Conservation (phyloP, 768 basidiomycete species). For the Pulveroboletus sp. region DNA sequence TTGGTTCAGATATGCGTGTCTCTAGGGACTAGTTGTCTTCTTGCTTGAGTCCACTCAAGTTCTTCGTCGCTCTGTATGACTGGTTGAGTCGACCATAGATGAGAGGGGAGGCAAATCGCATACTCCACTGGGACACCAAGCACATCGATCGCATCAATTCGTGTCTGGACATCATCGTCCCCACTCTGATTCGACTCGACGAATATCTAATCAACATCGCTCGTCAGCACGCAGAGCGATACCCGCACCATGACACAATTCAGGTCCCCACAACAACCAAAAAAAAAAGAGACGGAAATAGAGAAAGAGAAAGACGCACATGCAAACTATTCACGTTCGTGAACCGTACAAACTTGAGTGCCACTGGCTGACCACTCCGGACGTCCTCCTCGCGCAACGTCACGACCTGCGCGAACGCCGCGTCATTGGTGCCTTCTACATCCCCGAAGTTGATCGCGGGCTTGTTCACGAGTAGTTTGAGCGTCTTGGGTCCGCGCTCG, state of each 20-base stretch:
- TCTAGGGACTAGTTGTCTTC: conserved; percentile 22
- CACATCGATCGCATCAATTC: conserved; percentile 64
- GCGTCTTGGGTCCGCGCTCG: conserved; percentile 49
- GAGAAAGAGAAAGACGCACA: conserved; percentile 30
- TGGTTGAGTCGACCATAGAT: conserved; percentile 1
- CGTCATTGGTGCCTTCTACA: conserved; percentile 49
- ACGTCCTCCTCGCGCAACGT: conserved; percentile 48
- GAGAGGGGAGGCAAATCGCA: conserved; percentile 19
- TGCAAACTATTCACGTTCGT: conserved; percentile 63
- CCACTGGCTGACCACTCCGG: conserved; percentile 38
- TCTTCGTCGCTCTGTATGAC: conserved; percentile 32
- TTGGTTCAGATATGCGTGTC: not conserved
- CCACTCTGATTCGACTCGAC: conserved; percentile 61
- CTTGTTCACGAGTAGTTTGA: conserved; percentile 62
- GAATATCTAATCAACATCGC: conserved; percentile 47
- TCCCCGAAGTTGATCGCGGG: conserved; percentile 61
- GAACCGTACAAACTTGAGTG: conserved; percentile 63
- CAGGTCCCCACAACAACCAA: not conserved
- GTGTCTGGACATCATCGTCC: conserved; percentile 48
- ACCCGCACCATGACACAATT: not conserved
- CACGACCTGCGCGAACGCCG: conserved; percentile 52
- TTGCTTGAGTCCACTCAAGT: conserved; percentile 35
- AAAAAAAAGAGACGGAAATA: too few relatives aligned
- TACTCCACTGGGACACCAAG: conserved; percentile 57
- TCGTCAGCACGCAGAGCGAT: not conserved